Base-by-base conservation (phyloP, 2,329 filamentous ascomycete genomes). In the Fragosphaeria purpurea region DNA sequence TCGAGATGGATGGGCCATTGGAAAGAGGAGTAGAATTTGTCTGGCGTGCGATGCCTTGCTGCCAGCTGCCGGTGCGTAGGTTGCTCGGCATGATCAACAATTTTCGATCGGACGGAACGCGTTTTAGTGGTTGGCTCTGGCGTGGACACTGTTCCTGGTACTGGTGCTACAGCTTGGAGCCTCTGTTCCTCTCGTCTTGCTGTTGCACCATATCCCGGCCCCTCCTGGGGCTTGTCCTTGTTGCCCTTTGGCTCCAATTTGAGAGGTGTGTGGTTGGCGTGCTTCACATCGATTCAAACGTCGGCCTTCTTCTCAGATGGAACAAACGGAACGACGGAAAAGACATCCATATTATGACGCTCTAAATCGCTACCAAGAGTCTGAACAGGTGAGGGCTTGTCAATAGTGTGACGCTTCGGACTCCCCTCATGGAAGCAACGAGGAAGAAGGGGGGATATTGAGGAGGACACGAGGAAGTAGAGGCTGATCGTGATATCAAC, bases 1-100 rank as follows among this genome's bases (percentile, higher is more conserved):
- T 46, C 32, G 48, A 53, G 11, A 53, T 45, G 22, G 39, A 48
- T 8, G 45, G 34, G 9, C 48, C 42, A 1, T 42, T 32, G 3
- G 10, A 41, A 41, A 31, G 10, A 34, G 48, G 7, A 41, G 47
- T 40, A 41, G 51, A 35, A 4, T 22, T 33, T 7, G 33, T 9
- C 13, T 30, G 30, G 31, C 37, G 11, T n/a, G 34, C 40, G 30
- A 34, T 22, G 5, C 30, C 30, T 7, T 39, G 41, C 37, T 34
- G 47, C 33, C 40, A 47, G 41, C 12, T 13, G 13, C 7, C 38
- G 13, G 7, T 12, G 7, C 5, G 38, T 40, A 40, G 22, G 22
- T 22, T 22, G 22, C 22, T 22, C 38, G 38, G 38, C 38, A 40
- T 12, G 11, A 40, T 6, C 11, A 6, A n/a, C 11, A n/a, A 6